Evolutionary conservation across 2,329 filamentous ascomycete species (phyloP), one percentile per base, ranked within the genome.

Genomic region (Fusarium scirpi): DNA sequence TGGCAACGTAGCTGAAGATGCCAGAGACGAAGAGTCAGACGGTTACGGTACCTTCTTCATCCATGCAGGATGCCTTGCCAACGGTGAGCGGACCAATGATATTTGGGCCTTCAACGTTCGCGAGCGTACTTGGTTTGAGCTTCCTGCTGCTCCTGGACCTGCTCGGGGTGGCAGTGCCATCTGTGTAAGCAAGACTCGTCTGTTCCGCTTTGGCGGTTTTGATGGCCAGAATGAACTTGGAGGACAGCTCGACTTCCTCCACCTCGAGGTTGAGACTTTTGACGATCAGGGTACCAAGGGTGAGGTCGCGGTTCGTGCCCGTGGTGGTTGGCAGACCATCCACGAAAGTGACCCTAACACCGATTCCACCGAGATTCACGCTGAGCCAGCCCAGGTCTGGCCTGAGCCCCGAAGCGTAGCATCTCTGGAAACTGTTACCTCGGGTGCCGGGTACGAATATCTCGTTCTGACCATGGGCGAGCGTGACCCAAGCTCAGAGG

Each of bases 201-300:
- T 97, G 9, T 97, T 91, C 80, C 87, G 93, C 29, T 94, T 94
- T 82, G 92, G 93, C 66, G 94, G 94, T 0, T 95, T 91, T 73
- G 92, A 95, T 77, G 93, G 92, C 1, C 82, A 85, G 46, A 82
- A 76, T 0, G 91, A 94, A 74, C 83, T 92, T 49, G 93, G 93
- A 18, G 93, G 92, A 0, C 85, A 86, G 62, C 76, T 97, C 15
- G 93, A 97, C 75, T 86, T 91, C 62, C 76, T 91, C 20, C 84
- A 86, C 58, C 83, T 91, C 12, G 84, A 80, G 20, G 80, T 90
- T n/a, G 86, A 87, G 71, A 82, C 82, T 29, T 87, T 88, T 71
- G 82, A 86, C 66, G 87, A 88, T 74, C 80, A 79, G 65, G 79
- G 80, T 34, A 81, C 80, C 46, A 80, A 78, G 47, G 84, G 83